Evolutionary conservation across 140 eudicot species (phyloP), one percentile per base, ranked within the genome.

Genomic region (Senecio squalidus): DNA sequence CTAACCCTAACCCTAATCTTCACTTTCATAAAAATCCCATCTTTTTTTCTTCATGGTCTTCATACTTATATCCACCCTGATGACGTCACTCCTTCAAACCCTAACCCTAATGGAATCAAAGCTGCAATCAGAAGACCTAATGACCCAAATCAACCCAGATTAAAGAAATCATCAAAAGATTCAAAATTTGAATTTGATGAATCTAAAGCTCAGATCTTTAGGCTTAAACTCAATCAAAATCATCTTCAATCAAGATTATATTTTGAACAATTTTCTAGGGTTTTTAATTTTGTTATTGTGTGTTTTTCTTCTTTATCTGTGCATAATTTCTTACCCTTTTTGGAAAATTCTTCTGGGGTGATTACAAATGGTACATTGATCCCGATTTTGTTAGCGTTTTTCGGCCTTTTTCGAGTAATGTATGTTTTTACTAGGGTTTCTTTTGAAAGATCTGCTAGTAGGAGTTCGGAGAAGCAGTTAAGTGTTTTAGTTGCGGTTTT

Each of bases 51-150:
- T 38, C 64, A 73, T 21, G 88, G 81, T 50, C 94, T 91, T 69
- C 79, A 80, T 80, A 86, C 96, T 50, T 91, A 91, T 78, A 88
- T 91, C 61, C 98, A 91, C 53, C 98, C 98, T 9, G 98, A 91
- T 66, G 98, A 91, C 65, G 96, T 83, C 68, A 69, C 75, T 7
- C 86, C 95, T 40, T 20, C 69, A 25, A 77, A 70, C 71, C 63
- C 58, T 46, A 69, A 27, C 53, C 68, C 70, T 16, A 68, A 85
- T 4, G 88, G 85, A n/a, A 59, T 78, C 62, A 72, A 80, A 58
- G 89, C 95, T 15, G 95, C 98, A 7, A 92, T 87, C 34, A 71
- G 95, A 22, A 55, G 96, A 45, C 98, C 96, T 1, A 78, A 86
- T 11, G 74, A 78, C 23, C 7, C 79, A 39, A 70, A 73, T 4